phyloP scores from a whole-genome alignment of 192 early-diverging fungal genomes.

The Coemansia sp. region DNA sequence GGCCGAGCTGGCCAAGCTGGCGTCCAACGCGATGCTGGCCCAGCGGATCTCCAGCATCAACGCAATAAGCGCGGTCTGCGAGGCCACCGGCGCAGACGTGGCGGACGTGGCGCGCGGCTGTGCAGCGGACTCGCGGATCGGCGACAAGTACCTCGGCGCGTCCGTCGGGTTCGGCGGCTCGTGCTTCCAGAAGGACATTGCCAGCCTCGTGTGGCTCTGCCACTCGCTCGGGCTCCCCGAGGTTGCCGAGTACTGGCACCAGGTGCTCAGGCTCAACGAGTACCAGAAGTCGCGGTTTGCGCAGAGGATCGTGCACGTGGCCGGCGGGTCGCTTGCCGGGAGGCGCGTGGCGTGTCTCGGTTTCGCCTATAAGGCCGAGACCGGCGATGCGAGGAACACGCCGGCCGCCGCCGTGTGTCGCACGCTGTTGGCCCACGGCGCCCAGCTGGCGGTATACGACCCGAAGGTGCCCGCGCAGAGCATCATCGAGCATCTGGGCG shows the following conservation, averaged over 20 bases:
- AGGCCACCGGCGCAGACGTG: slow-evolving; percentile 87
- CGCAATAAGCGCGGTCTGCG: slow-evolving; percentile 86
- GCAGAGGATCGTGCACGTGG: slow-evolving; percentile 64
- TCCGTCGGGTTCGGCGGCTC: slow-evolving; percentile 93
- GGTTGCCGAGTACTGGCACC: slow-evolving; percentile 92
- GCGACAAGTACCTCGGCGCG: slow-evolving; percentile 86
- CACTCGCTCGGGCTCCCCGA: slow-evolving; percentile 81
- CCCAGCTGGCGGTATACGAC: slow-evolving; percentile 79
- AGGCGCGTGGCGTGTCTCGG: slow-evolving; percentile 80
- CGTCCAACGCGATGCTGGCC: slow-evolving; percentile 90
- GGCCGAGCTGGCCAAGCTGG: slow-evolving; percentile 91
- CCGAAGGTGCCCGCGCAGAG: slow-evolving; percentile 80
- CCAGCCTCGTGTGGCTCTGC: slow-evolving; percentile 86
- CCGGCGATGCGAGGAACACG: slow-evolving; percentile 89
- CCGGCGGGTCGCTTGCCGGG: slow-evolving; percentile 79
- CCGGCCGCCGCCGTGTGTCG: slow-evolving; percentile 85
- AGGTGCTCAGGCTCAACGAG: slow-evolving; percentile 88
- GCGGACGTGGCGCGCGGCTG: slow-evolving; percentile 89
- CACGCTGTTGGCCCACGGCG: slow-evolving; percentile 76
- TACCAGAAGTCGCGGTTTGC: slow-evolving; percentile 88
- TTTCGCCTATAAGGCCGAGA: slow-evolving; percentile 95
- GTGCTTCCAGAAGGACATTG: slow-evolving; percentile 95
- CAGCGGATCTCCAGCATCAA: slow-evolving; percentile 94
- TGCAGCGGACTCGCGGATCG: slow-evolving; percentile 82
- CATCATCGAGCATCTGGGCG: slow-evolving; percentile 57